Evolutionary conservation across 78 protist genomes (phyloP), one percentile per base, ranked within the genome.

Genomic region (Dictyostelium firmibasis): DNA sequence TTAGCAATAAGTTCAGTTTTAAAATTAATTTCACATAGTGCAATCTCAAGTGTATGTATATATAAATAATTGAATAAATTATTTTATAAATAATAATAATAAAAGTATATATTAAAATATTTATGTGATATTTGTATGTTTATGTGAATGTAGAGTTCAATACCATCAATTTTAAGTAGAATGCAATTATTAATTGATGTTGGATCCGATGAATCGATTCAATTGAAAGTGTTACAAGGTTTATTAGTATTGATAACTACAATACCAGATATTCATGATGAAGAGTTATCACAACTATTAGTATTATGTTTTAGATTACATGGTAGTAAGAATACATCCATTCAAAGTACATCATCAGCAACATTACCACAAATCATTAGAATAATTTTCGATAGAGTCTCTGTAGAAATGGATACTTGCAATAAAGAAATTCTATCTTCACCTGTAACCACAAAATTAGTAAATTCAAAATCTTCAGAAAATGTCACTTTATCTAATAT

Each of bases 311-410:
- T 93, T 83, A 62, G 96, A 69, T 74, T 93, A 25, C 91, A 93
- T 74, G 27, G 96, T n/a, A 85, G 83, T 60, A 50, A 64, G 27
- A 81, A 85, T 85, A 81, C 74, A 36, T 74, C 85, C 4, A 86
- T 93, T 81, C 96, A 93, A 57, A 84, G 88, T 33, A 93, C 96
- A 43, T 85, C 96, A 27, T 79, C 91, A 14, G 96, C 96, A 60
- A 86, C 96, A 23, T 35, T 93, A 27, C 91, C 93, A n/a, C 96
- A 93, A 62, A 81, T 93, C 43, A 86, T 78, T 60, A 74, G 93
- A 44, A 84, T 85, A 25, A 81, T 93, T 31, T 93, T 93, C 16
- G 96, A 93, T 93, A 78, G 96, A 53, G 96, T 86, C 8, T 11
- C 33, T 1, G 31, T 13, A 11, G 96, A 93, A 38, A 72, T 72